Evolutionary conservation across 2,329 filamentous ascomycete species (phyloP), one percentile per base, ranked within the genome.

Genomic region (Beauveria medogensis): DNA sequence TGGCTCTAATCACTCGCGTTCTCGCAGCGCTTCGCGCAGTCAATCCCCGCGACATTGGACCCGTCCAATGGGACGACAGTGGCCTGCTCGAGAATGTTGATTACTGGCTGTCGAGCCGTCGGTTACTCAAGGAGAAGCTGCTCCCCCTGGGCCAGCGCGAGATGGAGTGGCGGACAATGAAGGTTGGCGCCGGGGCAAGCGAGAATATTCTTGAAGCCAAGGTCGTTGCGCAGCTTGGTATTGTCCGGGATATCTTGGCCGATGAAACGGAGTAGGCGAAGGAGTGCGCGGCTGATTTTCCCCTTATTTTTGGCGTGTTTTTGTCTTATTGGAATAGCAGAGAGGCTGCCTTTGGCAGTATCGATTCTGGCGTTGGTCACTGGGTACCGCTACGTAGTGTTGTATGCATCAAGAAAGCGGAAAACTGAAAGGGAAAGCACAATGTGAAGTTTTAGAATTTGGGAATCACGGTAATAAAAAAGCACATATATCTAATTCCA

Each of bases 11-110:
- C 62, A 86, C 84, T 0, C 82, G 83, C 51, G 88, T 96, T 7
- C 77, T 97, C 4, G 81, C 83, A 6, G 83, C 82, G 8, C 83
- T 91, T 68, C 81, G 84, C 20, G 81, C 70, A 69, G 84, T 78
- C 58, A 90, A 89, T 55, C 81, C 82, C n/a, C 84, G 87, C 24
- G 87, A 91, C 26, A 86, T 97, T 1, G 83, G 87, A 16, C 78
- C 83, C 9, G 79, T 97, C 7, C 80, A 84, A 57, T 96, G 91
- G 87, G 91, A 97, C 69, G 80, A 83, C 14, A 79, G 81, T 0
- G 79, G 80, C 2, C 82, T 95, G 52, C 82, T 88, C 65, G 92
- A 96, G 70, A 91, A 94, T 67, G 84, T 95, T 5, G 91, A 96
- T 66, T 90, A 89, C 65, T 91, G 91, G 81, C 76, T 97, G 41